Percentiles rank a stretch among this genome's conserved stretches.
These are phyloP conservation scores for Trypanosoma brucei DNA, from an alignment of 208 protist genomes.

Conservation along the genomic window DNA sequence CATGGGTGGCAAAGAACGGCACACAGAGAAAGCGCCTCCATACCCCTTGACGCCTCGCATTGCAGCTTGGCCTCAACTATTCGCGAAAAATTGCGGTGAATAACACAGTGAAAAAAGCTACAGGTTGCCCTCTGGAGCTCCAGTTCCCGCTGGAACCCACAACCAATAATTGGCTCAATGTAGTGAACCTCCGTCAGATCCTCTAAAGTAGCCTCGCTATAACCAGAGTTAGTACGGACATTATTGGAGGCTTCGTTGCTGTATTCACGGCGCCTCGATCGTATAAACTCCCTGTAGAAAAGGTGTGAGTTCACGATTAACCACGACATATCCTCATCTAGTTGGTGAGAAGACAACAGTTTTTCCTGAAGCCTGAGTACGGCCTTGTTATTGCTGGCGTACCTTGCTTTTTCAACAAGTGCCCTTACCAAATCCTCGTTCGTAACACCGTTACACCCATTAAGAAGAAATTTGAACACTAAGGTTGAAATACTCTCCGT, in stretches of 20 bases:
- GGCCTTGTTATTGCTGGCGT: slow-evolving; percentile 44
- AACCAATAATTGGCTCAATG: slow-evolving; percentile 64
- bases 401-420: slow-evolving; percentile 41
- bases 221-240: not conserved
- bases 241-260: not conserved
- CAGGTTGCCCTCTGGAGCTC: slow-evolving; percentile 72
- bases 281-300: slow-evolving; percentile 16
- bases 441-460: slow-evolving; percentile 28
- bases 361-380: slow-evolving; percentile 64
- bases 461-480: slow-evolving; percentile 67
- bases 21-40: slow-evolving; percentile 46
- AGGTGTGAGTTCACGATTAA: slow-evolving; percentile 41
- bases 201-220: not conserved
- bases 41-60: slow-evolving; percentile 16
- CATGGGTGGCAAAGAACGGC: slow-evolving; percentile 82
- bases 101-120: slow-evolving; percentile 64
- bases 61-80: not conserved
- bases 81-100: slow-evolving; percentile 40
- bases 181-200: slow-evolving; percentile 43
- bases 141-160: slow-evolving; percentile 70
- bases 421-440: slow-evolving; percentile 32
- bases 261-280: not conserved
- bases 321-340: slow-evolving; percentile 37
- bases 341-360: slow-evolving; percentile 42
- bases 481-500: slow-evolving; percentile 44